These are phyloP conservation scores for Elymus sibiricus DNA, from an alignment of 176 grass and related monocot species.

Conservation along the genomic window DNA sequence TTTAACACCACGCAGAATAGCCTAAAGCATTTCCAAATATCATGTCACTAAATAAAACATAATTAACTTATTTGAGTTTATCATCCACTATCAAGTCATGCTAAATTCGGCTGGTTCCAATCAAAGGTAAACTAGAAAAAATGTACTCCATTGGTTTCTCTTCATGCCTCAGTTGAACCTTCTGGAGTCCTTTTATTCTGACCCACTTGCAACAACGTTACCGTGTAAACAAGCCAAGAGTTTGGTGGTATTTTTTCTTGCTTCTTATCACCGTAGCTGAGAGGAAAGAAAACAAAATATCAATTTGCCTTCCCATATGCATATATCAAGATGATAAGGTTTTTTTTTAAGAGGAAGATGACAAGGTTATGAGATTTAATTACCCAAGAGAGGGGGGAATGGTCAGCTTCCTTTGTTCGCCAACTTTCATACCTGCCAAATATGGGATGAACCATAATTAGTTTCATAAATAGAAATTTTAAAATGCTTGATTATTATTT, in stretches of 20 bases:
- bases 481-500: neutral
- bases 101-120: neutral
- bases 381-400: neutral
- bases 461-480: neutral
- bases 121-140: neutral
- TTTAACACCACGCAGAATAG: neutral
- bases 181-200: neutral
- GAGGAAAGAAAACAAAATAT: neutral
- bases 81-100: neutral
- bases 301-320: neutral
- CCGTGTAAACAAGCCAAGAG: neutral
- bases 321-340: neutral
- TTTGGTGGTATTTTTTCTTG: neutral
- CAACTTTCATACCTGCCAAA: conserved; percentile 7
- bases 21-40: neutral
- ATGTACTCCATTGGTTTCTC: neutral
- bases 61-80: neutral
- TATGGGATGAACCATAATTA: neutral
- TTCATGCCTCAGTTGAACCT: neutral
- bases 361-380: neutral
- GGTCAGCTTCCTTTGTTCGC: neutral
- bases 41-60: neutral
- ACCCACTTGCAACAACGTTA: neutral
- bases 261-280: neutral
- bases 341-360: neutral